Conservation (phyloP, 768 basidiomycete species). For the Naganishia vishniacii region DNA sequence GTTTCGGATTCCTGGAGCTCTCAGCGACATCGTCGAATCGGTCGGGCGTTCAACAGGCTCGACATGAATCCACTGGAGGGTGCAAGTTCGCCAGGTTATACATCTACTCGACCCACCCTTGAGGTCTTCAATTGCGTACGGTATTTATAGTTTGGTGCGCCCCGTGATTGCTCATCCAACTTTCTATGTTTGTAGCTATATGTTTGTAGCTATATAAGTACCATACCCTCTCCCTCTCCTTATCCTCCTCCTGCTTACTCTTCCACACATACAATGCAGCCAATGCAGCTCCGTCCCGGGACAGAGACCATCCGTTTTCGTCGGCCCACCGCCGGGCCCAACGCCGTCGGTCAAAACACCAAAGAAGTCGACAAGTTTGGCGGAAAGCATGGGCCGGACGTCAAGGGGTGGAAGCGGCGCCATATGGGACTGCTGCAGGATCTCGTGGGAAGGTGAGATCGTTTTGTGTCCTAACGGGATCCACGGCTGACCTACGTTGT, state of each 20-base stretch:
- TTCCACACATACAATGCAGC: neutral
- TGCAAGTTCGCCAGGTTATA: no score
- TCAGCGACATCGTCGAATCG: no score
- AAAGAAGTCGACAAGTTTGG: constrained; percentile 25
- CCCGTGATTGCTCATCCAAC: neutral
- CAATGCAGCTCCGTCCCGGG: constrained; percentile 31
- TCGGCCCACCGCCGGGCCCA: constrained; percentile 41
- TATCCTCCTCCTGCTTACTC: neutral
- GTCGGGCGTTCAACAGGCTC: no score
- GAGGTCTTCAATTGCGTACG: no score
- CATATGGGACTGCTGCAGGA: constrained; percentile 48
- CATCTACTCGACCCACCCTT: no score
- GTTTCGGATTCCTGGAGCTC: no score
- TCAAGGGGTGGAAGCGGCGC: constrained; percentile 37
- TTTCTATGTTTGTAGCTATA: neutral
- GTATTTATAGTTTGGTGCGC: no score
- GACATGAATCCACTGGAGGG: no score
- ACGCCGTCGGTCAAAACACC: constrained; percentile 30
- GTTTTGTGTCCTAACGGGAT: neutral
- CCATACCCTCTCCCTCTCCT: neutral
- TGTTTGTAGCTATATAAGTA: neutral
- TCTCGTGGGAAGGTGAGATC: constrained; percentile 39
- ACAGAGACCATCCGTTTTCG: constrained; percentile 45
- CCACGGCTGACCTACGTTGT: neutral
- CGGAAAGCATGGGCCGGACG: constrained; percentile 25